Conservation (phyloP, 306 rosid genomes). For the Fragaria vesca region DNA sequence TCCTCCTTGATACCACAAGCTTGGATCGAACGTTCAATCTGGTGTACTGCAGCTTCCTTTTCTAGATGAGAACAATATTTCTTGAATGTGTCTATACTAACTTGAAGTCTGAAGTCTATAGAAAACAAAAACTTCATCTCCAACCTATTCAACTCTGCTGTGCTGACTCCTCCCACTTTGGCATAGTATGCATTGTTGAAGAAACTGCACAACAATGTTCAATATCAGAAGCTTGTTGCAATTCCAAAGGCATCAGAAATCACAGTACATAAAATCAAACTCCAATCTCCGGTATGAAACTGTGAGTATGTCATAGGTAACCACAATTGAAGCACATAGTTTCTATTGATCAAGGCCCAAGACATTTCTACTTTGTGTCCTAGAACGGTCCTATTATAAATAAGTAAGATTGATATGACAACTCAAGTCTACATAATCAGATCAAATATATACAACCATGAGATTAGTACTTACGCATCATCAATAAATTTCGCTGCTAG, state of each 20-base stretch:
- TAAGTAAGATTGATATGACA: background rate
- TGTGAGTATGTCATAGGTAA: background rate
- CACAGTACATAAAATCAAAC: background rate
- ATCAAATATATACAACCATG: slow-evolving; percentile 3
- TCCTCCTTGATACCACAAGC: slow-evolving; percentile 73
- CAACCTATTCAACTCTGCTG: slow-evolving; percentile 74
- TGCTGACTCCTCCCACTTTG: slow-evolving; percentile 91
- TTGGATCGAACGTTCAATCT: slow-evolving; percentile 75
- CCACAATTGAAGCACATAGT: background rate
- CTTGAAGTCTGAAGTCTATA: slow-evolving; percentile 86
- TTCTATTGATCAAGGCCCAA: background rate
- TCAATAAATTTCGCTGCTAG: slow-evolving; percentile 90
- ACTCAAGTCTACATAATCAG: background rate
- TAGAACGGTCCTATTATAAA: background rate
- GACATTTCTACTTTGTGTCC: background rate
- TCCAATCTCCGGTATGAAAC: background rate
- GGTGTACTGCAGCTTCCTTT: slow-evolving; percentile 50
- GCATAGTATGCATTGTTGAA: slow-evolving; percentile 96
- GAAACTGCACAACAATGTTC: slow-evolving; percentile 58
- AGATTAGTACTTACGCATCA: slow-evolving; percentile 67
- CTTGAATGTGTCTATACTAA: slow-evolving; percentile 63
- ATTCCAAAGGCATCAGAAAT: background rate
- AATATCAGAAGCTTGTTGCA: slow-evolving; percentile 2
- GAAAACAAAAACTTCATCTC: slow-evolving; percentile 82
- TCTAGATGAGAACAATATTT: slow-evolving; percentile 73